These are phyloP conservation scores for Salinomyces thailandicus DNA, from an alignment of 2,329 filamentous ascomycete genomes.

Conservation along the genomic window DNA sequence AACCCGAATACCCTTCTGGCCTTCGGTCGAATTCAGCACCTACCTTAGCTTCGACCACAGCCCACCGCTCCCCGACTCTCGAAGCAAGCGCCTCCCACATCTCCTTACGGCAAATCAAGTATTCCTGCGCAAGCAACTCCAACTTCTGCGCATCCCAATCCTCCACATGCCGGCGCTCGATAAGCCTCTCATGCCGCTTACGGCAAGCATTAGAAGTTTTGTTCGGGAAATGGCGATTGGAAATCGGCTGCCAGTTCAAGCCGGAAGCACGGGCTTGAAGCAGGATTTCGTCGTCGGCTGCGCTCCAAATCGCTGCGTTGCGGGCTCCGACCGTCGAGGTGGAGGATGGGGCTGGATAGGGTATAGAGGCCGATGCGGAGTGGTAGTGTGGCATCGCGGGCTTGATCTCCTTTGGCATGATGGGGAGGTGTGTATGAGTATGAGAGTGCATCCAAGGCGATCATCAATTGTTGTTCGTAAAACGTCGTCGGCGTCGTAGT, in stretches of 20 bases:
- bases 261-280: slow-evolving; percentile 61
- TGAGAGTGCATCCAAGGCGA: slow-evolving; percentile 18
- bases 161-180: slow-evolving; percentile 62
- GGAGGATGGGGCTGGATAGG: slow-evolving; percentile 25
- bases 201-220: slow-evolving; percentile 78
- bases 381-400: slow-evolving; percentile 12
- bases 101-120: slow-evolving; percentile 67
- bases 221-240: slow-evolving; percentile 61
- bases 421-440: slow-evolving; percentile 18
- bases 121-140: slow-evolving; percentile 63
- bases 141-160: slow-evolving; percentile 71
- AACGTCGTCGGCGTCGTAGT: slow-evolving; percentile 5
- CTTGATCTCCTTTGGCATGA: slow-evolving; percentile 38
- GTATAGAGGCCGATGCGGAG: slow-evolving; percentile 21
- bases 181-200: slow-evolving; percentile 75
- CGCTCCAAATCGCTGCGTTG: slow-evolving; percentile 50
- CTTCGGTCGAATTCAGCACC: no score
- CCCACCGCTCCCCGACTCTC: slow-evolving; percentile 46
- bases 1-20: no score
- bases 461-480: no score
- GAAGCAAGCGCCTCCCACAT: slow-evolving; percentile 70
- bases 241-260: slow-evolving; percentile 76
- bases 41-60: slow-evolving; percentile 73
- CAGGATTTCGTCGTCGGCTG: slow-evolving; percentile 63
- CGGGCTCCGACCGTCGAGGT: slow-evolving; percentile 22